Percentiles rank a stretch among this genome's conserved stretches.
Evolutionary conservation across 192 early-diverging fungal species (phyloP).

Genomic region (Mortierella antarctica): DNA sequence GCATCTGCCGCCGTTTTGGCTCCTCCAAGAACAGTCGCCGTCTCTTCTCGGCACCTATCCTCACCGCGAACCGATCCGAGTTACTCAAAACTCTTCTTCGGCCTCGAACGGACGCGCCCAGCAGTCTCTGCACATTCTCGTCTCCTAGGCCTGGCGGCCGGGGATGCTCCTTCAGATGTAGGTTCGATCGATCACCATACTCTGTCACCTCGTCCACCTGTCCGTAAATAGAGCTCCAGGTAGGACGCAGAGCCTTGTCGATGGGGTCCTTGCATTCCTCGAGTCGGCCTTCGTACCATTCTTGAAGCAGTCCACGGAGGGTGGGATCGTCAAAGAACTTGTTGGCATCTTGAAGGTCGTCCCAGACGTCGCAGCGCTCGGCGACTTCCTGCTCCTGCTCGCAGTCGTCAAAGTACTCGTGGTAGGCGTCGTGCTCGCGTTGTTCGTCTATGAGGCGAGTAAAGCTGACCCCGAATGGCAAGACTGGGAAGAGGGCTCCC

Average conservation of each 20-base stretch:
- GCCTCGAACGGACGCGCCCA: slow-evolving; percentile 14
- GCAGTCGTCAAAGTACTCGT: slow-evolving; percentile 21
- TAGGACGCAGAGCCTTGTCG: slow-evolving; percentile 23
- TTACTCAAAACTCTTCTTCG: not conserved
- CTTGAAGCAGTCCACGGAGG: slow-evolving; percentile 24
- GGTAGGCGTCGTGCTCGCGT: slow-evolving; percentile 15
- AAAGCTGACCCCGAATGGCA: slow-evolving; percentile 14
- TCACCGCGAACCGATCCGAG: too few relatives aligned
- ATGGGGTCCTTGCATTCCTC: not conserved
- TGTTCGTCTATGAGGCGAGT: slow-evolving; percentile 11
- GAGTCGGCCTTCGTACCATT: slow-evolving; percentile 21
- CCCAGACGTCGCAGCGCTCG: slow-evolving; percentile 10
- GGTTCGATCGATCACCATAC: slow-evolving; percentile 21
- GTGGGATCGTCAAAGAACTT: slow-evolving; percentile 35
- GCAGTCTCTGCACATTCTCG: slow-evolving; percentile 14
- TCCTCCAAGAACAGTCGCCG: too few relatives aligned
- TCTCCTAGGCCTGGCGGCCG: not conserved
- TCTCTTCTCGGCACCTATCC: too few relatives aligned
- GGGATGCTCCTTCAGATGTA: not conserved
- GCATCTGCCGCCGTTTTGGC: too few relatives aligned
- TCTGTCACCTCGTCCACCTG: slow-evolving; percentile 25
- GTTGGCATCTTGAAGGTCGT: slow-evolving; percentile 20
- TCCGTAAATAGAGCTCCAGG: slow-evolving; percentile 34
- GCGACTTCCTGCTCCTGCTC: slow-evolving; percentile 15
- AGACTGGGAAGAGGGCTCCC: slow-evolving; percentile 16